Base-by-base conservation (phyloP, 2,329 filamentous ascomycete species). In the Pseudogymnoascus sp. region DNA sequence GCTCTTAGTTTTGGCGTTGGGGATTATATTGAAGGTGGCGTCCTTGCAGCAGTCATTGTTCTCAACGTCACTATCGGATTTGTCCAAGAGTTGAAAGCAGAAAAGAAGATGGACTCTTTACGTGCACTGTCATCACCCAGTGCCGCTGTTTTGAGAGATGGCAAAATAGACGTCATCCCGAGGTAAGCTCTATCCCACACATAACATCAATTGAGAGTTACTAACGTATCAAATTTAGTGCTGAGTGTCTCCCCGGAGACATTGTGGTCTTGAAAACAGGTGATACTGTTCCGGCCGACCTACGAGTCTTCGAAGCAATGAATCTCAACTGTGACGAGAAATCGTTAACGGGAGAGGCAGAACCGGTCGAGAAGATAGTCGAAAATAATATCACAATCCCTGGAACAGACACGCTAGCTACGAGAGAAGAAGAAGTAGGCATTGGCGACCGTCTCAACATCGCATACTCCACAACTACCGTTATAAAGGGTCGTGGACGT, bases 271-370 rank as follows among this genome's bases (percentile, higher is more conserved):
- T 97, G 60, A 90, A 92, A 61, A 93, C 93, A 2, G 94, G 94
- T 60, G 94, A 97, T 78, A 97, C 96, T 76, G 90, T 97, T 58
- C 92, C 94, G 1, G 94, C 93, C 0, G 94, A 99, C 72, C 82
- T 97, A 15, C 74, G 79, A 64, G 48, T 67, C 75, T 81, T 81
- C 64, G 79, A 82, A 66, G 78, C 75, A 31, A 83, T 86, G 77
- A 86, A 86, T 68, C 76, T 83, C 36, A 81, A 82, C 63, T 85
- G 82, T 65, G 92, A 97, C 67, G 94, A 99, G 77, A 96, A 91
- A 72, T 97, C 97, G 90, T 91, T 99, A 59, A 99, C 94, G 2
- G 94, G 94, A 64, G 94, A 99, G 77, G 89, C 93, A 1, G 92
- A 97, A 81, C 92, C 93, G 0, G 91, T 97, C 25, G 86, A 92